phyloP scores from a whole-genome alignment of 192 early-diverging fungal species.

The Mortierella alpina region DNA sequence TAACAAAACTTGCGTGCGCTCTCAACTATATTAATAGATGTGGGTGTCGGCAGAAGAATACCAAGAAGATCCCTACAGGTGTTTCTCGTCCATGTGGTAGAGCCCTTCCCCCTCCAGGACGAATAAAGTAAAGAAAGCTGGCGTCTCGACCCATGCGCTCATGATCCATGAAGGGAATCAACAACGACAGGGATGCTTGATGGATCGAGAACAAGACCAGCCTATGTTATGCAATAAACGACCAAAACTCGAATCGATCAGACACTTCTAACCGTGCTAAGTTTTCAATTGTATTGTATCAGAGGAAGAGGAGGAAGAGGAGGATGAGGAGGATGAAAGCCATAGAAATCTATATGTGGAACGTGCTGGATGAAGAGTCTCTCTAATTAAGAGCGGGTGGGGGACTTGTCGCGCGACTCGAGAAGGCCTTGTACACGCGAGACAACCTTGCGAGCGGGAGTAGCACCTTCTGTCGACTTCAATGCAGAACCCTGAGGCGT shows the following conservation, averaged over 20 bases:
- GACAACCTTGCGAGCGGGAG: slow-evolving; percentile 20
- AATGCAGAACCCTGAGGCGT: slow-evolving; percentile 16
- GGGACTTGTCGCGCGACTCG: slow-evolving; percentile 29
- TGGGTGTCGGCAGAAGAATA: slow-evolving; percentile 99
- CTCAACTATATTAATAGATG: slow-evolving; percentile 67
- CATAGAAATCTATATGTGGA: neutral
- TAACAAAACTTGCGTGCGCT: too few species aligned
- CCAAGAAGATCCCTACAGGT: slow-evolving; percentile 93
- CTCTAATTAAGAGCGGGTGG: slow-evolving; percentile 19
- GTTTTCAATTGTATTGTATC: neutral
- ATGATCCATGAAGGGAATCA: neutral
- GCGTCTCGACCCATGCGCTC: too few species aligned
- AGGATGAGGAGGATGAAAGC: neutral
- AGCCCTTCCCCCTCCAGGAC: neutral
- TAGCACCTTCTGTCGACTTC: neutral
- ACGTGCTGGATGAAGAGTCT: neutral
- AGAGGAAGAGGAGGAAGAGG: neutral
- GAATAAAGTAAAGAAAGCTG: slow-evolving; percentile 3
- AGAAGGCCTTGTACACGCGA: slow-evolving; percentile 41
- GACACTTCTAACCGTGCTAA: neutral
- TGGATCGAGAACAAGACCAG: neutral
- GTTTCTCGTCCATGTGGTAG: slow-evolving; percentile 54
- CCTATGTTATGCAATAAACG: slow-evolving; percentile 4
- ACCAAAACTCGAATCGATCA: neutral
- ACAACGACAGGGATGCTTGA: neutral